Base-by-base conservation (phyloP, 2,329 filamentous ascomycete genomes). In the Helotiales sp. region DNA sequence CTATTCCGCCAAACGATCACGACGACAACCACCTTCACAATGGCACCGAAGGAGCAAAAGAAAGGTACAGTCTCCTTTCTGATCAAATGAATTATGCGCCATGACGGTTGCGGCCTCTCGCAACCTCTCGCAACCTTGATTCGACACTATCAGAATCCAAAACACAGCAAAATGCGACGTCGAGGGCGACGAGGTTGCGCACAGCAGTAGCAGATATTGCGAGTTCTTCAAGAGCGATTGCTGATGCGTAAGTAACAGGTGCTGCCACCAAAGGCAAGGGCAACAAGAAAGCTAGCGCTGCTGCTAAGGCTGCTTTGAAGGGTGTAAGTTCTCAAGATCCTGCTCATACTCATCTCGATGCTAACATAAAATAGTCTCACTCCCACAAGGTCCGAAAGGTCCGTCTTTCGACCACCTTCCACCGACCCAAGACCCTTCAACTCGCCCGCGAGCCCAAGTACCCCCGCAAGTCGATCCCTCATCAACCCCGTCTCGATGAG, bases 271-370 rank as follows among this genome's bases (percentile, higher is more conserved):
- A 78, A 72, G 78, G 80, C 69, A 86, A 85, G 79, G 82, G 82
- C 73, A 75, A 81, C 77, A 95, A 95, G 85, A 88, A 96, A 86
- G 95, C 95, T 81, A 89, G 87, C 74, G 87, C 88, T 76, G 95
- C 95, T 77, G 90, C 95, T 73, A 98, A 99, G 86, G 90, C 95
- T 77, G 90, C 92, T 75, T 88, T 98, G 73, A 91, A 91, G 82
- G 93, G 93, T 79, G 91, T 96, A 92, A 83, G 91, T 88, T 66
- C 31, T 60, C 42, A 46, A 33, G n/a, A 52, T 8, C 71, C 70
- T 73, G 72, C 72, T 76, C 72, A 72, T 74, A 74, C 79, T 74
- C 76, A 74, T 76, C 34, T 36, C 19, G 58, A 49, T 59, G 63
- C 71, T 68, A 68, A 63, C 67, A 42, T 38, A 22, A 5, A 53